Conservation (phyloP, 345 rosid genomes). For the Laguncularia racemosa region DNA sequence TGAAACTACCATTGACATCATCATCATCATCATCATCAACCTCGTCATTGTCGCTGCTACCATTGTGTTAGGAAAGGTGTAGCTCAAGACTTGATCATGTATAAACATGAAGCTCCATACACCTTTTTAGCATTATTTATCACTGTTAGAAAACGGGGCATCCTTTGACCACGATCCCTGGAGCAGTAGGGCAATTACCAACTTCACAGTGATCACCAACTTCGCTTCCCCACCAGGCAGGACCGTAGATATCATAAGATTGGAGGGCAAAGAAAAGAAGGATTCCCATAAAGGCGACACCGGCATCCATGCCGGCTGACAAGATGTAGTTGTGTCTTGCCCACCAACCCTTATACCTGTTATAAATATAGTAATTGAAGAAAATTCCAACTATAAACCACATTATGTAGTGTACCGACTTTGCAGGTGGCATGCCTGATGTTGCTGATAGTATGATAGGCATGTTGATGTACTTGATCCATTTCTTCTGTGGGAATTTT, state of each 20-base stretch:
- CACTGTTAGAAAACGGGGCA: constrained; percentile 45
- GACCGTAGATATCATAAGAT: constrained; percentile 37
- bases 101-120: too few relatives aligned
- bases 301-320: constrained; percentile 81
- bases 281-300: constrained; percentile 62
- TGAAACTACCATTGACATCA: too few relatives aligned
- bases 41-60: too few relatives aligned
- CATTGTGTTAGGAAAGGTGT: too few relatives aligned
- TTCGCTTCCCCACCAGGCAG: constrained; percentile 68
- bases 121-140: too few relatives aligned
- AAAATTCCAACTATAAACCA: constrained; percentile 62
- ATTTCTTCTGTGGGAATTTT: constrained; percentile 59
- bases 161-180: constrained; percentile 40
- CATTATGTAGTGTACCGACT: constrained; percentile 46
- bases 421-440: constrained; percentile 47
- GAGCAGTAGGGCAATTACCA: constrained; percentile 59
- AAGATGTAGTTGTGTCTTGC: constrained; percentile 58
- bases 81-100: too few relatives aligned
- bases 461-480: constrained; percentile 48
- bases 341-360: constrained; percentile 63
- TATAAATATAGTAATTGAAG: constrained; percentile 62
- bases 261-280: constrained; percentile 56
- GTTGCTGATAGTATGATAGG: constrained; percentile 52
- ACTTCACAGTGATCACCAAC: constrained; percentile 48
- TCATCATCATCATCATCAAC: too few relatives aligned